Base-by-base conservation (phyloP, 495 filamentous ascomycete genomes). In the Aspergillus saccharolyticus region DNA sequence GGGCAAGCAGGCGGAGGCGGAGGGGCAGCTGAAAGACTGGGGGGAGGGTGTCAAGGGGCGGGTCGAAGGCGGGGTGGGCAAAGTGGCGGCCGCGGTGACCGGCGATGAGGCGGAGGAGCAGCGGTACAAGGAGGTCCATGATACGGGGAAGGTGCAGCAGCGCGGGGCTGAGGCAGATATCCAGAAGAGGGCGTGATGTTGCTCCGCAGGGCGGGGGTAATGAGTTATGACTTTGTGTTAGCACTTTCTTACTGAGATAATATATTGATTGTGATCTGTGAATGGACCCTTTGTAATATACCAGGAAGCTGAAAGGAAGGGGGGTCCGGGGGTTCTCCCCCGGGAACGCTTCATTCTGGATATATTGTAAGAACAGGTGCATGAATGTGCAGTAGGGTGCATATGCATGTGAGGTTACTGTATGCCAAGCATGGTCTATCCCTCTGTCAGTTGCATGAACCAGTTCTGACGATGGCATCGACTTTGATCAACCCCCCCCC, bases 131-230 rank as follows among this genome's bases (percentile, higher is more conserved):
- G 65, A 81, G 46, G 77, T 86, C 68, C 93, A 96, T 63, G 92
- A 95, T 66, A 72, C 80, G 62, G 93, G 92, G 33, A 97, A 96
- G 83, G 91, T 88, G 21, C 77, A 81, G 66, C 87, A 96, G 78
- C 79, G 92, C 14, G 87, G 92, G 53, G 92, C 86, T 12, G 92
- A 96, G 82, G 72, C 75, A 21, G 92, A 96, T 68, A 83, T 96
- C 28, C 17, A 59, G 51, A 42, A 14, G 30, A 18, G 30, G 44
- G 43, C 44, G 50, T 48, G n/a, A 42, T 30, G n/a, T 49, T 25
- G 33, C 33, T 39, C 12, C 10, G 10, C 33, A 12, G 12, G 33
- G 14, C 2, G 6, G 7, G 12, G 2, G 33, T 39, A 2, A 39
- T 39, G 33, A 39, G 4, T 39, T 39, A 39, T 39, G 33, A 39